phyloP scores from a whole-genome alignment of 495 filamentous ascomycete genomes.

The Xylaria scruposa region DNA sequence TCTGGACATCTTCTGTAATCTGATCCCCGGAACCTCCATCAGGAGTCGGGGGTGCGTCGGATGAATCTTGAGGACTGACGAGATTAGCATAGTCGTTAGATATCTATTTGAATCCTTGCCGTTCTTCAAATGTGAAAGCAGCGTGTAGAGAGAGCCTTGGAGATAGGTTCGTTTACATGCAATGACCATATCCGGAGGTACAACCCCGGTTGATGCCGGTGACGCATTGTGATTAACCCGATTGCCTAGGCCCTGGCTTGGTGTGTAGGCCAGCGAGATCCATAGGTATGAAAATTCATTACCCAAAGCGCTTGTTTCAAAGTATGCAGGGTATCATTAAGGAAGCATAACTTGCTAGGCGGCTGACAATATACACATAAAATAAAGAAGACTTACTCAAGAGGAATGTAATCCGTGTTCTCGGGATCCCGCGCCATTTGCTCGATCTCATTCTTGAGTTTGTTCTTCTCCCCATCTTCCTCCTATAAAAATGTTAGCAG shows the following conservation, averaged over 20 bases:
- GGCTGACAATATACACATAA: slow-evolving; percentile 12
- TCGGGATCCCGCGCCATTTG: slow-evolving; percentile 31
- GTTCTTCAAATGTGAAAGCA: too few species aligned
- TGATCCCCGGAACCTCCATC: background rate
- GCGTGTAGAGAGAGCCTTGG: too few species aligned
- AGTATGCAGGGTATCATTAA: slow-evolving; percentile 25
- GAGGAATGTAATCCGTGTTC: slow-evolving; percentile 32
- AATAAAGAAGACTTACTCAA: slow-evolving; percentile 14
- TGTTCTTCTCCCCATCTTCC: slow-evolving; percentile 35
- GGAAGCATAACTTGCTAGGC: slow-evolving; percentile 11
- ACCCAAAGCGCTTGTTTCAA: background rate
- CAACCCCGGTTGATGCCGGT: background rate
- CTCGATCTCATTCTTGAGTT: slow-evolving; percentile 29
- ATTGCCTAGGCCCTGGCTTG: background rate
- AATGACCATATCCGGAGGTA: background rate
- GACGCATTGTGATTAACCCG: background rate
- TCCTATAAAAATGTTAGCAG: slow-evolving; percentile 29
- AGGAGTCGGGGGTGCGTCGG: background rate
- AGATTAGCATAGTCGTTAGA: background rate
- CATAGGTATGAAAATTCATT: background rate
- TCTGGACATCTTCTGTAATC: background rate
- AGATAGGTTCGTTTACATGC: background rate
- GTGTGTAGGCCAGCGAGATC: background rate
- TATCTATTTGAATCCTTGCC: too few species aligned
- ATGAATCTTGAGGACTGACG: too few species aligned